Conservation (phyloP, 495 filamentous ascomycete species). For the Collariella sp. region DNA sequence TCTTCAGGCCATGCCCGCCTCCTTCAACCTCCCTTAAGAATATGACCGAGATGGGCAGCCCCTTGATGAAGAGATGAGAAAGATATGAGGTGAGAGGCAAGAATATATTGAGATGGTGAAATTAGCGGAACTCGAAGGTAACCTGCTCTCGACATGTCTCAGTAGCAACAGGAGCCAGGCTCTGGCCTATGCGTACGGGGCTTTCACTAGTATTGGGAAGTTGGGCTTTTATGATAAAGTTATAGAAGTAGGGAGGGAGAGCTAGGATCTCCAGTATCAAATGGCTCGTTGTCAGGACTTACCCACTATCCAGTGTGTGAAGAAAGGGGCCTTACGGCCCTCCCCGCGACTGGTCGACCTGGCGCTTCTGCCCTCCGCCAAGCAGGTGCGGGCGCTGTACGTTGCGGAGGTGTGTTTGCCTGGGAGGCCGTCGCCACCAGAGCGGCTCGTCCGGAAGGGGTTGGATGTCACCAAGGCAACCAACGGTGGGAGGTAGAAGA, state of each 20-base stretch:
- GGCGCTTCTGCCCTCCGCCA: no score
- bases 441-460: no score
- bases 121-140: neutral
- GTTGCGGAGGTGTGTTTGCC: no score
- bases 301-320: no score
- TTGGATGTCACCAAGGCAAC: no score
- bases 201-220: neutral
- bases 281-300: no score
- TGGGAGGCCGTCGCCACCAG: no score
- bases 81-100: conserved; percentile 6
- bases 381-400: no score
- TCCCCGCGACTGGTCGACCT: no score
- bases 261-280: no score
- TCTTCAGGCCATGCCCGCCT: conserved; percentile 1
- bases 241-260: neutral
- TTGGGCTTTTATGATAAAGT: conserved; percentile 1
- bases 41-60: conserved; percentile 9
- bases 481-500: no score
- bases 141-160: neutral
- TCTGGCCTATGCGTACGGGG: conserved; percentile 4
- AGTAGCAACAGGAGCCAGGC: neutral
- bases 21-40: conserved; percentile 4
- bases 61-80: conserved; percentile 1
- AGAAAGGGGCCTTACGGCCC: no score
- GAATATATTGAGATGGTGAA: conserved; percentile 12